A percentile compares a stretch with the other conserved stretches of the same genome.
These are phyloP conservation scores for Parastagonospora nodorum DNA, from an alignment of 2,329 filamentous ascomycete species.

Conservation along the genomic window DNA sequence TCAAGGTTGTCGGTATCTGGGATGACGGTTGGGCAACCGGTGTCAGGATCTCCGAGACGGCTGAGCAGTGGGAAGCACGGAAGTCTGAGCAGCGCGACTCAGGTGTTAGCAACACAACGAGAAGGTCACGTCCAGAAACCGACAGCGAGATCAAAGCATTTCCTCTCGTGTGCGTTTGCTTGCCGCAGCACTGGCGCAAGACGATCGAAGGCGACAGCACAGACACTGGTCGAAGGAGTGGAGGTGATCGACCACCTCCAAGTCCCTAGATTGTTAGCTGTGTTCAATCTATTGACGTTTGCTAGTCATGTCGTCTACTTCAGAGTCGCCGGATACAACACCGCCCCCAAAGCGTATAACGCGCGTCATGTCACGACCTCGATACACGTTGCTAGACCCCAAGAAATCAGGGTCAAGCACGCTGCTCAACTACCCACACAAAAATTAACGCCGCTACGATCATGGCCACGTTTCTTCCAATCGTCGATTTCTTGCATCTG, in stretches of 20 bases:
- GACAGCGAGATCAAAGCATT: conserved; percentile 94
- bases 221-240: conserved; percentile 35
- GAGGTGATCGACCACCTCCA: conserved; percentile 41
- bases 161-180: conserved; percentile 92
- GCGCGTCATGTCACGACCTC: conserved; percentile 1
- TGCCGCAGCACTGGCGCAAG: conserved; percentile 94
- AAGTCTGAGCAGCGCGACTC: conserved; percentile 85
- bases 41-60: conserved; percentile 77
- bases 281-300: conserved; percentile 29
- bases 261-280: conserved; percentile 28
- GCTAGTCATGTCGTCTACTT: conserved; percentile 30
- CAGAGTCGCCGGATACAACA: conserved; percentile 16
- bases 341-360: conserved; percentile 5
- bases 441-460: conserved; percentile 42
- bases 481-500: conserved; percentile 14
- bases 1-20: conserved; percentile 98
- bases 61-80: conserved; percentile 85
- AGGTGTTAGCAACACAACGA: conserved; percentile 82
- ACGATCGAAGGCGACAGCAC: conserved; percentile 84
- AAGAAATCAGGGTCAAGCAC: conserved; percentile 39
- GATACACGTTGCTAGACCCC: conserved; percentile 13
- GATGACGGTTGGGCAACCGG: conserved; percentile 99
- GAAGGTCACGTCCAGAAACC: conserved; percentile 36
- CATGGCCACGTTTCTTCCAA: conserved; percentile 31
- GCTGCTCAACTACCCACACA: conserved; percentile 30